Base-by-base conservation (phyloP, 192 early-diverging fungal genomes). In the Mortierella alpina region DNA sequence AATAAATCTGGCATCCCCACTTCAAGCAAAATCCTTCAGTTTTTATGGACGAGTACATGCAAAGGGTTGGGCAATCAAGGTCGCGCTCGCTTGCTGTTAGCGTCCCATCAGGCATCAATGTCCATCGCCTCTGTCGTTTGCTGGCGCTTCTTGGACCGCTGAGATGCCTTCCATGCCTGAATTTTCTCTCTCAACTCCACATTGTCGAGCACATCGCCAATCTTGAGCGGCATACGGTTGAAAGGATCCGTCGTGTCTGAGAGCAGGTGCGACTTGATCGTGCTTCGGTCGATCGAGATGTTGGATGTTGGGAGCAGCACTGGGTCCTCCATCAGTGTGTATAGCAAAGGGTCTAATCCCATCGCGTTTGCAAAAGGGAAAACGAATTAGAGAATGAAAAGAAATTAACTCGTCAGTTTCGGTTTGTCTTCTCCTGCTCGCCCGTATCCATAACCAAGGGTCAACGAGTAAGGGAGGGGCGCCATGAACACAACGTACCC, bases 211-310 rank as follows among this genome's bases (percentile, higher is more conserved):
- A 97, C 92, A 88, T 94, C 92, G 13, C 96, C 93, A 64, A 96
- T 95, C 2, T 88, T 88, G 57, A 99, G 84, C 17, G 95, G 95
- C 47, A 89, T 90, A 47, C 96, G 91, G 82, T 97, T 99, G 83
- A 98, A 98, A 40, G 98, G 98, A 86, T 99, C 98, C 15, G 90
- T 89, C 6, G 90, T 83, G 65, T 97, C 94, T 61, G 94, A 95
- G 45, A 99, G 84, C 66, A 98, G 78, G 81, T 97, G 94, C 12
- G 92, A 88, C 72, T 91, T 92, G 69, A 99, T 97, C 1, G 93
- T 97, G 18, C 94, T 91, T 44, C 94, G 83, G 72, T 99, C 98
- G 70, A 99, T 90, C 17, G 92, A 90, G 4, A 84, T 85, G 51
- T 86, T 88, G 4, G 95, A 96, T 0, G 92, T 92, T 10, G 98